phyloP scores from a whole-genome alignment of 1,284 basidiomycete species.

The Papiliotrema laurentii region DNA sequence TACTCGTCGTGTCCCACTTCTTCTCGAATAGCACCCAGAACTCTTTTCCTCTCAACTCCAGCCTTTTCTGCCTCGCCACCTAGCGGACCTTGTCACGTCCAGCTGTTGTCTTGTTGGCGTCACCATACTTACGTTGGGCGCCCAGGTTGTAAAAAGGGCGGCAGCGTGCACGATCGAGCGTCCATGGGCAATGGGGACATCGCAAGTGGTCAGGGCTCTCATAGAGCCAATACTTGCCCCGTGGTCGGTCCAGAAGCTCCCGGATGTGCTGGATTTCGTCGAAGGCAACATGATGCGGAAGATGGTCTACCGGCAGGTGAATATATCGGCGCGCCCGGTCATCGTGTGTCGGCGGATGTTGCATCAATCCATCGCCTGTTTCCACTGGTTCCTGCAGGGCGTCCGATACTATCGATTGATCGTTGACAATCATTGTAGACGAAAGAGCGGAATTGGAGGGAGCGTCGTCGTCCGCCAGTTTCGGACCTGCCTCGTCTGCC shows the following conservation, averaged over 20 bases:
- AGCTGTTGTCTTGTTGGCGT: not conserved
- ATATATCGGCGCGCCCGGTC: not conserved
- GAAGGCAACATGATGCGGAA: not conserved
- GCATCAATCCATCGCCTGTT: not conserved
- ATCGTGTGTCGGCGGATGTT: not conserved
- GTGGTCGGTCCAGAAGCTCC: not conserved
- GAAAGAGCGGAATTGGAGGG: not conserved
- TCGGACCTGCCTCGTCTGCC: not conserved
- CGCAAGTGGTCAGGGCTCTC: not conserved
- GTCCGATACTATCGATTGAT: not conserved
- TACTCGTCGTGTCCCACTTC: not conserved
- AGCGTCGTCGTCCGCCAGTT: not conserved
- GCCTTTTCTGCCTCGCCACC: not conserved
- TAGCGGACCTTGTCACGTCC: not conserved
- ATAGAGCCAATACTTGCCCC: not conserved
- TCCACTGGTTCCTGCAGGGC: not conserved
- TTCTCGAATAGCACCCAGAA: not conserved
- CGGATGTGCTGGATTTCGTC: not conserved
- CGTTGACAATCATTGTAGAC: not conserved
- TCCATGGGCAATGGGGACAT: not conserved
- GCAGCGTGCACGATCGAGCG: not conserved
- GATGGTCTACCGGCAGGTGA: not conserved
- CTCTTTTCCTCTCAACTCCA: not conserved
- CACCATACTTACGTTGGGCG: not conserved
- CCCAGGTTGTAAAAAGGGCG: not conserved